phyloP scores from a whole-genome alignment of 345 rosid species.

The Populus tremula region DNA sequence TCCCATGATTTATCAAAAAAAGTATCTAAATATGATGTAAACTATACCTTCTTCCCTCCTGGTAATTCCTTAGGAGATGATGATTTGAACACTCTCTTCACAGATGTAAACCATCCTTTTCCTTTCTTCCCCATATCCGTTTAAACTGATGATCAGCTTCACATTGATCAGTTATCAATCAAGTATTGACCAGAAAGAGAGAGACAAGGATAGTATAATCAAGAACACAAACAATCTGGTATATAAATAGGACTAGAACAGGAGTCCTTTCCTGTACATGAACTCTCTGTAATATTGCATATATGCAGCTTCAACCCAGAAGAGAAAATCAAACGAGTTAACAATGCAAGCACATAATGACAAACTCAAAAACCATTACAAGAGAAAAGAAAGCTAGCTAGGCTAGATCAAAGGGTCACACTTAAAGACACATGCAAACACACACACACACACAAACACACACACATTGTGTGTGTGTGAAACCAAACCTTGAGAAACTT shows the following conservation, averaged over 20 bases:
- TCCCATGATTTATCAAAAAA: neutral
- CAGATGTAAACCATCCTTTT: slow-evolving; percentile 81
- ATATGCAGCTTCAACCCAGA: neutral
- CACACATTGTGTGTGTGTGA: too few relatives aligned
- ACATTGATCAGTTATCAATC: neutral
- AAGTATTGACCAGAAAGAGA: neutral
- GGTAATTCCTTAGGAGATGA: slow-evolving; percentile 55
- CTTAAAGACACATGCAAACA: too few relatives aligned
- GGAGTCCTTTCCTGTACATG: neutral
- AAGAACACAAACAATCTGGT: neutral
- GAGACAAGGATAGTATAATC: neutral
- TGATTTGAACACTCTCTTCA: slow-evolving; percentile 85
- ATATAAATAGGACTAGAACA: neutral
- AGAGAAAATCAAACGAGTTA: neutral
- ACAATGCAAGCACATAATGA: neutral
- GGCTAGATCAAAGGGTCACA: too few relatives aligned
- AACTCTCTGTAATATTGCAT: neutral
- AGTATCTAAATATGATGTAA: neutral
- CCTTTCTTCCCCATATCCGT: slow-evolving; percentile 88
- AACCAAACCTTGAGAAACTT: slow-evolving; percentile 16
- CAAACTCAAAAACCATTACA: neutral
- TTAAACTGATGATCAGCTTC: slow-evolving; percentile 3
- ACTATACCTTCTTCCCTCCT: slow-evolving; percentile 49
- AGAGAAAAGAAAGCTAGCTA: neutral
- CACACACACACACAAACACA: too few relatives aligned